Base-by-base conservation (phyloP, 1,284 basidiomycete genomes). In the Trametes hirsuta region DNA sequence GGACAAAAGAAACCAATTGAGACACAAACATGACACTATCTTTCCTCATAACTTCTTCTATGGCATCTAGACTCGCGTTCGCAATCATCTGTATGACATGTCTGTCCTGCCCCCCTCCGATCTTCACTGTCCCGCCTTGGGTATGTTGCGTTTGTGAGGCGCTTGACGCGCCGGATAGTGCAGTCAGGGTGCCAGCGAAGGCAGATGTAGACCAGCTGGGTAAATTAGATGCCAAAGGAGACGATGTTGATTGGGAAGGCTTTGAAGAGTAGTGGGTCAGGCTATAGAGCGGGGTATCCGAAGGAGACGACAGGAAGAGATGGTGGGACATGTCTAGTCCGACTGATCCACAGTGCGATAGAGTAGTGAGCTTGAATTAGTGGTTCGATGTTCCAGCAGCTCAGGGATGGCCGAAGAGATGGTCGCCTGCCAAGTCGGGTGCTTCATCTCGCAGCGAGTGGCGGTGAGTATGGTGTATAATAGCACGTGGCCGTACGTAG, bases 11-110 rank as follows among this genome's bases (percentile, higher is more conserved):
- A 41, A 25, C 8, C 14, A 30, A 14, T 22, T n/a, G 36, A 39
- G 18, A 48, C 44, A 78, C 91, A 75, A 75, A 96, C 95, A 98
- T 93, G 62, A 83, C 83, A 64, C 85, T 88, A 68, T 95, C 93
- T 64, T 88, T 88, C 63, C 90, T 84, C 85, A 94, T 92, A 48
- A 91, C 84, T 71, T 98, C 94, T 71, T 98, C 96, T 62, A 98
- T 86, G 66, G 88, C 87, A 76, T 97, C 95, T 71, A 98, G 76
- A 68, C 91, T 93, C 47, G 94, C 94, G 73, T 97, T 95, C 40
- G 94, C 95, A 69, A 97, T 93, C 91, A 98, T 95, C 80, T 98
- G 95, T 67, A 96, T 91, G 59, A 98, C 91, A 83, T 97, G 93
- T 55, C 92, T 83, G 70, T 95, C 94, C 74, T 92, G 87, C 24